Base-by-base conservation (phyloP, 371 early-diverging fungal genomes). In the Apophysomyces elegans region DNA sequence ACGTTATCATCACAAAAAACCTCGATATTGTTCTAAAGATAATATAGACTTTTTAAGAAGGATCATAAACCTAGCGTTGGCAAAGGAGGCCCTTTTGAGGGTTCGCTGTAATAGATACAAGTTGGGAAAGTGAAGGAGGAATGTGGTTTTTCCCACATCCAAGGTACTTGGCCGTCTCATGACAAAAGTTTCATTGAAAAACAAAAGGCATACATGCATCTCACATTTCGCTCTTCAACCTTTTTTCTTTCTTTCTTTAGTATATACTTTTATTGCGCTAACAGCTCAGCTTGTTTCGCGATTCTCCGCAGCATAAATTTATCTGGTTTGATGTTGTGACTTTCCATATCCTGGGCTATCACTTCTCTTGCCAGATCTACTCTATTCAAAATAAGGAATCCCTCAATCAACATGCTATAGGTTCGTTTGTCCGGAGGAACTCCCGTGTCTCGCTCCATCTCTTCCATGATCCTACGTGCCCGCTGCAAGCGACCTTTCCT, bases 371-470 rank as follows among this genome's bases (percentile, higher is more conserved):
- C 77, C 16, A 59, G 21, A 18, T 68, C 67, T 16, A 58, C 50
- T 36, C 70, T 67, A 41, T 62, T 56, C 32, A 46, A n/a, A 7
- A 35, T 8, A n/a, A 75, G 37, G 9, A 76, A 63, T 4, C 73
- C 75, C 44, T 75, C 70, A 0, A 74, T 61, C 21, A 80, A 43
- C 54, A 71, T 71, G 62, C 73, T 73, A 65, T 70, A 80, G 8
- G 71, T 63, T 12, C 35, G 41, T 5, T 69, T 37, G 32, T 66
- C 66, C 2, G 80, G 60, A 13, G 64, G 62, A 5, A 64, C 47
- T 8, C 69, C 69, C 0, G 63, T 59, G 4, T 75, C 76, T 18
- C 61, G 5, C 59, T 76, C 68, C 77, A 78, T 74, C 0, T 63
- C 54, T 1, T 43, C 44, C 44, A 81, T 73, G 18, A 75, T 63